Evolutionary conservation across 805 yeast species (phyloP).

Genomic region (Kodamaea kakaduensis): DNA sequence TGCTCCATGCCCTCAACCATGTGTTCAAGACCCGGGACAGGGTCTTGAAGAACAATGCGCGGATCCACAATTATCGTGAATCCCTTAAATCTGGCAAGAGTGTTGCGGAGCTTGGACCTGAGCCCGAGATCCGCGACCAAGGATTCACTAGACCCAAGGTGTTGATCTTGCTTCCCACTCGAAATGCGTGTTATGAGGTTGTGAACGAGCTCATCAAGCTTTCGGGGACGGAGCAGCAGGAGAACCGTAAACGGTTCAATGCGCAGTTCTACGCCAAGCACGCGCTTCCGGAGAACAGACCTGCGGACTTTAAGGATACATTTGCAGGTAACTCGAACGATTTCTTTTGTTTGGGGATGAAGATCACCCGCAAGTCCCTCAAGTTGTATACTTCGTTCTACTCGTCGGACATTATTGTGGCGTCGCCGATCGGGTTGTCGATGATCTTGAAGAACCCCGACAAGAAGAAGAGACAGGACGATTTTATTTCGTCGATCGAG

Average conservation of each 20-base stretch:
- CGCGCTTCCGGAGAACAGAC: slow-evolving; percentile 54
- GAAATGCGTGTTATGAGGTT: slow-evolving; percentile 69
- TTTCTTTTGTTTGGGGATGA: slow-evolving; percentile 85
- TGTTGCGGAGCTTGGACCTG: slow-evolving; percentile 34
- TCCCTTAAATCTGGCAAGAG: slow-evolving; percentile 34
- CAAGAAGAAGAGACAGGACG: slow-evolving; percentile 59
- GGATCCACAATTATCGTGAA: slow-evolving; percentile 43
- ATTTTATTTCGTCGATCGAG: slow-evolving; percentile 87
- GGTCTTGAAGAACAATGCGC: slow-evolving; percentile 72
- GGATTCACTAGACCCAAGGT: slow-evolving; percentile 95
- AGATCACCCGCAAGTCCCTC: slow-evolving; percentile 81
- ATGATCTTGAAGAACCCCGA: slow-evolving; percentile 66
- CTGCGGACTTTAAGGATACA: slow-evolving; percentile 73
- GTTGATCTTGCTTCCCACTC: slow-evolving; percentile 76
- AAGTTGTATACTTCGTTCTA: slow-evolving; percentile 82
- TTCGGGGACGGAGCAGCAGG: slow-evolving; percentile 71
- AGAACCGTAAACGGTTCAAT: slow-evolving; percentile 71
- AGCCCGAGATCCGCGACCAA: slow-evolving; percentile 78
- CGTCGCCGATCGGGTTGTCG: slow-evolving; percentile 84
- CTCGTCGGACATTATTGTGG: slow-evolving; percentile 79
- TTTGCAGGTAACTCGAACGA: slow-evolving; percentile 92
- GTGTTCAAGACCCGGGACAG: slow-evolving; percentile 81
- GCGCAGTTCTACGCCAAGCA: slow-evolving; percentile 60
- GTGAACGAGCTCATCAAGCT: slow-evolving; percentile 57
- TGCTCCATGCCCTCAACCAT: slow-evolving; percentile 76